Percentiles rank a stretch among this genome's conserved stretches.
These are phyloP conservation scores for Lactarius hengduanensis DNA, from an alignment of 768 basidiomycete genomes.

Conservation along the genomic window DNA sequence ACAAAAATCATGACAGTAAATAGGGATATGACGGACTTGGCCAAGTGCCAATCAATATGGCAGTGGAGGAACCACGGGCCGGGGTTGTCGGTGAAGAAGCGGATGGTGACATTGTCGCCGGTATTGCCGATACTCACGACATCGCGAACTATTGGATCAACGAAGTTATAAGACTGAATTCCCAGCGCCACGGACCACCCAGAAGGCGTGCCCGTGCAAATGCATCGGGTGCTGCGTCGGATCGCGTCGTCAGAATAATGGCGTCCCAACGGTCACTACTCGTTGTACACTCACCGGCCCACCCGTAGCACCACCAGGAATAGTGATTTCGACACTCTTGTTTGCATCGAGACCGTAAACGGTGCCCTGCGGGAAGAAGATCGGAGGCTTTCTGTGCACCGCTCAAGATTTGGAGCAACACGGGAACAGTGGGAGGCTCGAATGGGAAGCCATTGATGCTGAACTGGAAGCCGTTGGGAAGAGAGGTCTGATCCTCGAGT, in stretches of 20 bases:
- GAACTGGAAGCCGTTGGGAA: slow-evolving; percentile 33
- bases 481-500: slow-evolving; percentile 6
- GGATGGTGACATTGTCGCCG: slow-evolving; percentile 30
- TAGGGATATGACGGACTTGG: slow-evolving; percentile 58
- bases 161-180: slow-evolving; percentile 25
- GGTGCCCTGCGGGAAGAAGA: slow-evolving; percentile 48
- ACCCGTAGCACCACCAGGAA: slow-evolving; percentile 43
- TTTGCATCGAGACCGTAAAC: slow-evolving; percentile 49
- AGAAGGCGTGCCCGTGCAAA: slow-evolving; percentile 23
- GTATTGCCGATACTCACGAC: slow-evolving; percentile 26
- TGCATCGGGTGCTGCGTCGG: slow-evolving; percentile 25
- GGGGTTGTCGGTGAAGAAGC: slow-evolving; percentile 36
- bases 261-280: not conserved
- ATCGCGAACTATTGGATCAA: slow-evolving; percentile 29
- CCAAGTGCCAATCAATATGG: slow-evolving; percentile 36
- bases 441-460: slow-evolving; percentile 43
- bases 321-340: slow-evolving; percentile 46
- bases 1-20: slow-evolving; percentile 37
- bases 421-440: slow-evolving; percentile 45
- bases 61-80: slow-evolving; percentile 36
- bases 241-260: not conserved
- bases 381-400: slow-evolving; percentile 47
- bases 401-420: slow-evolving; percentile 58
- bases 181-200: slow-evolving; percentile 19
- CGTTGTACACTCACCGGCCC: slow-evolving; percentile 33